phyloP scores from a whole-genome alignment of 805 yeast genomes.

The Cyberlindnera japonica region DNA sequence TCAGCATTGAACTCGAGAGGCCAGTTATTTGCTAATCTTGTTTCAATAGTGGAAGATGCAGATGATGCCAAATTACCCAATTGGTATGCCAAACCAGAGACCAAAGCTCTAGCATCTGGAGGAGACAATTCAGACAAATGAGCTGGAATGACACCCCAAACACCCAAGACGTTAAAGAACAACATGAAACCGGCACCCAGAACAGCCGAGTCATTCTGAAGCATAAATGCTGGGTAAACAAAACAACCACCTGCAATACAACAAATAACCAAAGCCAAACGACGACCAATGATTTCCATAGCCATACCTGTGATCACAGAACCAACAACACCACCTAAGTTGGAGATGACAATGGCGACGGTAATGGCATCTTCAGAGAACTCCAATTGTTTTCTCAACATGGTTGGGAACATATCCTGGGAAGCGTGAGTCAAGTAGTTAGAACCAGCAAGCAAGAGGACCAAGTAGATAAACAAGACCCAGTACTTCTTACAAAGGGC shows the following conservation, averaged over 20 bases:
- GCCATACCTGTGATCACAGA: slow-evolving; percentile 55
- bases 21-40: slow-evolving; percentile 57
- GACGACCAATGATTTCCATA: slow-evolving; percentile 59
- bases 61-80: slow-evolving; percentile 70
- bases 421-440: slow-evolving; percentile 73
- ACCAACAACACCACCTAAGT: slow-evolving; percentile 64
- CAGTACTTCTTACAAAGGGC: slow-evolving; percentile 48
- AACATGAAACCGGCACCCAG: slow-evolving; percentile 62
- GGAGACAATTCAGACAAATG: slow-evolving; percentile 65
- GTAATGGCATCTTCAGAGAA: slow-evolving; percentile 47
- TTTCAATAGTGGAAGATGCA: slow-evolving; percentile 69
- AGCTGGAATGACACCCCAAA: slow-evolving; percentile 70
- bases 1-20: slow-evolving; percentile 39
- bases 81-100: slow-evolving; percentile 63
- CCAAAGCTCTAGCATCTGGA: slow-evolving; percentile 59
- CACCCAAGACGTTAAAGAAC: slow-evolving; percentile 65
- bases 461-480: slow-evolving; percentile 55
- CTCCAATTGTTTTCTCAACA: slow-evolving; percentile 51
- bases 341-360: slow-evolving; percentile 58
- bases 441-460: slow-evolving; percentile 63
- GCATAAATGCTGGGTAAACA: slow-evolving; percentile 55
- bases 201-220: slow-evolving; percentile 36
- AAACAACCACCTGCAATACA: slow-evolving; percentile 57
- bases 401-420: slow-evolving; percentile 69
- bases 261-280: slow-evolving; percentile 50